phyloP scores from a whole-genome alignment of 345 rosid species.

The Lepidium africanum region DNA sequence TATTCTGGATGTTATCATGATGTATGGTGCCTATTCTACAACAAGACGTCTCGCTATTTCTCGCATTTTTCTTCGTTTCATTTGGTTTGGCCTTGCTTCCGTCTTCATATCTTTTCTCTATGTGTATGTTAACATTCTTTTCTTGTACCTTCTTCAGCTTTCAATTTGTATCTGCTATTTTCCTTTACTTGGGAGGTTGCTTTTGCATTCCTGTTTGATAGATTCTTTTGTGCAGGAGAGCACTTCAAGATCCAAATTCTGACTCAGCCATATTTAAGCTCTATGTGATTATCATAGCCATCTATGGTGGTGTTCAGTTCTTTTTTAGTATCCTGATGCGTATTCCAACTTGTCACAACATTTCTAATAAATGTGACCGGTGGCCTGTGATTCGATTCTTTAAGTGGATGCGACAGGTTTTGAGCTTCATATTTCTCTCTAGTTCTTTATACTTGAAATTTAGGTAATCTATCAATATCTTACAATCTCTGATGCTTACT shows the following conservation, averaged over 20 bases:
- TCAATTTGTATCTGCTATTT: constrained; percentile 1
- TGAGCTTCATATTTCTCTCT: constrained; percentile 1
- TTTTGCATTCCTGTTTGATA: constrained; percentile 10
- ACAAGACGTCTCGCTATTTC: constrained; percentile 69
- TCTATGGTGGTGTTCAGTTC: constrained; percentile 78
- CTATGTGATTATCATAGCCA: constrained; percentile 65
- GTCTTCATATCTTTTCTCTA: constrained; percentile 72
- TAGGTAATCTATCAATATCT: neutral
- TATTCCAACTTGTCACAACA: constrained; percentile 69
- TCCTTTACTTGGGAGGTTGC: neutral
- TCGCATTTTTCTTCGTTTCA: constrained; percentile 78
- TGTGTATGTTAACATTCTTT: constrained; percentile 52
- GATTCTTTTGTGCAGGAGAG: constrained; percentile 45
- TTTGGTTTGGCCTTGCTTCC: constrained; percentile 76
- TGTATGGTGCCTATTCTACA: constrained; percentile 97
- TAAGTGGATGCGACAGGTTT: constrained; percentile 99
- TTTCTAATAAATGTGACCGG: constrained; percentile 74
- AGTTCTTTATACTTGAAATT: neutral
- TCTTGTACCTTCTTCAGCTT: neutral
- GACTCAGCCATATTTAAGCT: constrained; percentile 45
- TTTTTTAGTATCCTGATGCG: constrained; percentile 83
- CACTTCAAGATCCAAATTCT: constrained; percentile 57
- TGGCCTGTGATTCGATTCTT: constrained; percentile 71
- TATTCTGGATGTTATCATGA: constrained; percentile 81
- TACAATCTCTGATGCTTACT: neutral